Conservation (phyloP, 1,284 basidiomycete species). For the Gomphus bonarii region DNA sequence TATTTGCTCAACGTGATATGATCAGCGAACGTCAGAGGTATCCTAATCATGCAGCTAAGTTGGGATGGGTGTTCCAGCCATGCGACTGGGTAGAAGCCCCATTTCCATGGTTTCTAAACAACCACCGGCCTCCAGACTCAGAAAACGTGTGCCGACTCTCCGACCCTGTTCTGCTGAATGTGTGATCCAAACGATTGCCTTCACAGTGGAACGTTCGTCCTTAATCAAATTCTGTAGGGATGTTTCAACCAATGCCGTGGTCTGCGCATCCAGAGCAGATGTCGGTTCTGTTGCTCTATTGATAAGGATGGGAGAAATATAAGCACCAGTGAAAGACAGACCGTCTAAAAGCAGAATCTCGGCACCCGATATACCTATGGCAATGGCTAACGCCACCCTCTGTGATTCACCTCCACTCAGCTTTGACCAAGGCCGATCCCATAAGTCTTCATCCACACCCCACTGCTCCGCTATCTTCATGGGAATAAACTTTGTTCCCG, state of each 20-base stretch:
- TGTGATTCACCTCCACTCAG: constrained; percentile 81
- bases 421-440: constrained; percentile 69
- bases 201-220: constrained; percentile 38
- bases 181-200: constrained; percentile 79
- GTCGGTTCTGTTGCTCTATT: constrained; percentile 57
- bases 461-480: constrained; percentile 52
- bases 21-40: neutral
- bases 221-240: constrained; percentile 44
- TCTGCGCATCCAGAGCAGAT: constrained; percentile 70
- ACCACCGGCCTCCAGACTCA: constrained; percentile 17
- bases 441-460: constrained; percentile 58
- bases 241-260: constrained; percentile 54
- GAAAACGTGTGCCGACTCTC: constrained; percentile 53
- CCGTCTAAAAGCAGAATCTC: constrained; percentile 81
- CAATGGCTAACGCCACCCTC: constrained; percentile 66
- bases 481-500: constrained; percentile 18
- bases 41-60: neutral
- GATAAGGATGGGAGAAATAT: constrained; percentile 2
- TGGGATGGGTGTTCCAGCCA: neutral
- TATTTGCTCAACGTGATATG: neutral
- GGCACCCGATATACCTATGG: constrained; percentile 60
- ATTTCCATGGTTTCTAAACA: constrained; percentile 10
- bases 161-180: constrained; percentile 73
- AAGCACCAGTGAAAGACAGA: constrained; percentile 25
- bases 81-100: neutral